A percentile compares a stretch with the other conserved stretches of the same genome.
Conservation (phyloP, 257 asterid species). For the Plantago elongata region DNA sequence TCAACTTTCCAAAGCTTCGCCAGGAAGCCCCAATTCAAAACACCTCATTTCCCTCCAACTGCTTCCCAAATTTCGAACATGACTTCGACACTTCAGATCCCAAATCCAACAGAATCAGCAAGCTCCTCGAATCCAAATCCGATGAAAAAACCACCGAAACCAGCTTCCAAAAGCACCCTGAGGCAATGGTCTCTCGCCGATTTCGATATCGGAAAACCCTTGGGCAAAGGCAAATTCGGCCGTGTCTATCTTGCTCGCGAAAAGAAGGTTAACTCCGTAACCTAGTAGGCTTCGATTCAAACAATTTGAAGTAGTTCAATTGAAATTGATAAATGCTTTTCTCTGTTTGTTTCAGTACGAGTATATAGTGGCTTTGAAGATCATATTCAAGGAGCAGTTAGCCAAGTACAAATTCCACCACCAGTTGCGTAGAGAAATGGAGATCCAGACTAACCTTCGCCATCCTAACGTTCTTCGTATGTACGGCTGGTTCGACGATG, state of each 20-base stretch:
- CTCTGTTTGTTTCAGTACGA: constrained; percentile 28
- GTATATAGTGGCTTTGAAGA: constrained; percentile 78
- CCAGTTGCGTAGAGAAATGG: constrained; percentile 97
- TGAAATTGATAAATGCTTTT: not conserved
- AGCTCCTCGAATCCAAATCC: not conserved
- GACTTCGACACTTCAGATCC: not conserved
- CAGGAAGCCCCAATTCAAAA: too few species aligned
- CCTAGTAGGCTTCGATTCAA: not conserved
- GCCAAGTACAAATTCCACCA: constrained; percentile 93
- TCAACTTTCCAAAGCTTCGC: too few species aligned
- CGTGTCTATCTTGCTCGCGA: constrained; percentile 96
- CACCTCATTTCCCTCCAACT: too few species aligned
- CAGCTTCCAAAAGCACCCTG: constrained; percentile 32
- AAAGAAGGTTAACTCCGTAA: constrained; percentile 39
- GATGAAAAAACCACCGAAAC: not conserved
- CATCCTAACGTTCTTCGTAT: constrained; percentile 91
- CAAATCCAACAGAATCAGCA: too few species aligned
- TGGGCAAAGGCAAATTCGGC: constrained; percentile 92
- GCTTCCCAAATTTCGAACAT: too few species aligned
- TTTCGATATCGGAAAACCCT: constrained; percentile 92
- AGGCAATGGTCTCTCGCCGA: constrained; percentile 62
- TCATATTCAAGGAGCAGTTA: constrained; percentile 78
- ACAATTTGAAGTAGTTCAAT: not conserved
- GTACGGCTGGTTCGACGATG: constrained; percentile 91
- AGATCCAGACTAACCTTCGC: constrained; percentile 91